phyloP scores from a whole-genome alignment of 768 basidiomycete species.

The Steccherinum ochraceum region DNA sequence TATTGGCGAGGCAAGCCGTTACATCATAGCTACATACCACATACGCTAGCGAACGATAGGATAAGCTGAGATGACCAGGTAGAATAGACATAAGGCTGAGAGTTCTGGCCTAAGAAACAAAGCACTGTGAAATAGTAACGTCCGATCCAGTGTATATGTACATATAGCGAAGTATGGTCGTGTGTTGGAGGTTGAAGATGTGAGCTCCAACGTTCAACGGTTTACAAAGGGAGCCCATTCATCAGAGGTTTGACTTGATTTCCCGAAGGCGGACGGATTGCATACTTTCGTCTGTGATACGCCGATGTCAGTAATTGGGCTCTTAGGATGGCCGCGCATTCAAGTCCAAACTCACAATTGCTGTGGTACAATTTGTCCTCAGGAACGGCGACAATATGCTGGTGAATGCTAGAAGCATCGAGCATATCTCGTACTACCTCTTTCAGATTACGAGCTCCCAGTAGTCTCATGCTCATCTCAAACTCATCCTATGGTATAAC shows the following conservation, averaged over 20 bases:
- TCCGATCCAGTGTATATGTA: no score
- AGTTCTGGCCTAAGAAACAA: no score
- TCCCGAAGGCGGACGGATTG: conserved; percentile 9
- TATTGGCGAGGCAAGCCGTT: no score
- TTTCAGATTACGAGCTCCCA: conserved; percentile 74
- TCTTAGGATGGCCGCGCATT: neutral
- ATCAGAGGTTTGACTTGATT: conserved; percentile 11
- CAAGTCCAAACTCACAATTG: conserved; percentile 58
- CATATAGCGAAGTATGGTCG: no score
- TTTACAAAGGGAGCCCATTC: no score
- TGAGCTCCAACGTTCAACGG: no score
- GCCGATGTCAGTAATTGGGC: neutral
- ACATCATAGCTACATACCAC: no score
- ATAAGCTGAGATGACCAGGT: no score
- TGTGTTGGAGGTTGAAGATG: no score
- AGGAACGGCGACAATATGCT: conserved; percentile 60
- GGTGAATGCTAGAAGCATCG: conserved; percentile 61
- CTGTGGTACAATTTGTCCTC: conserved; percentile 63
- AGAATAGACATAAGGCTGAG: no score
- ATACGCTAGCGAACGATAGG: no score
- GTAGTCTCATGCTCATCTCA: conserved; percentile 91
- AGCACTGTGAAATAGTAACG: no score
- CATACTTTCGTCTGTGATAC: conserved; percentile 11
- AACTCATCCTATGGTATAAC: conserved; percentile 70
- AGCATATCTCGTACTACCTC: conserved; percentile 87